Conservation (phyloP, 2,329 filamentous ascomycete species). For the Fusarium metavorans region DNA sequence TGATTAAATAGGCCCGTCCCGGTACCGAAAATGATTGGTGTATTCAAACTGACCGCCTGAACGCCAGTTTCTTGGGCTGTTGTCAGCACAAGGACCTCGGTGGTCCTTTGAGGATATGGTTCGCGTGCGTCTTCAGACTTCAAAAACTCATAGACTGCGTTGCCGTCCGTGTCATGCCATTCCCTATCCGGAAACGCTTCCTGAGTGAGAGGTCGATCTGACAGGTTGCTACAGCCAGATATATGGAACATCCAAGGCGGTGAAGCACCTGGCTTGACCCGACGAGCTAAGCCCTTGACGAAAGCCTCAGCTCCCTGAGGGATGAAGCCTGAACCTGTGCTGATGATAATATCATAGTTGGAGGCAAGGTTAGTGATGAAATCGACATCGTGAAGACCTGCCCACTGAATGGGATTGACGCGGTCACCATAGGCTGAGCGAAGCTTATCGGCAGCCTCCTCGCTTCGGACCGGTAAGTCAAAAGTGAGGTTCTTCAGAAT, state of each 20-base stretch:
- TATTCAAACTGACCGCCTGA: not conserved
- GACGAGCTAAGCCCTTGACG: not conserved
- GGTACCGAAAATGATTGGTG: not conserved
- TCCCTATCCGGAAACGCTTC: not conserved
- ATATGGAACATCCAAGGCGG: not conserved
- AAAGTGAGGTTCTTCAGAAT: not conserved
- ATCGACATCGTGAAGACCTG: not conserved
- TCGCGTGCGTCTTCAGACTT: not conserved
- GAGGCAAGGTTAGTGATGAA: not conserved
- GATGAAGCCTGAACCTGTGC: not conserved
- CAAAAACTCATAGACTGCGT: not conserved
- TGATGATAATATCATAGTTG: not conserved
- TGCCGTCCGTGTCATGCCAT: not conserved
- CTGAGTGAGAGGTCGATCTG: not conserved
- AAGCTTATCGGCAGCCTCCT: not conserved
- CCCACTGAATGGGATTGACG: not conserved
- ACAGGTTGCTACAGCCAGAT: not conserved
- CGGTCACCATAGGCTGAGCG: not conserved
- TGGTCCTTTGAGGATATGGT: not conserved
- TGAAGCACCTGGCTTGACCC: not conserved
- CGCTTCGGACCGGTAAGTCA: not conserved
- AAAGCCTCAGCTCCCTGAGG: not conserved
- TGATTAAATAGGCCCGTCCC: not conserved
- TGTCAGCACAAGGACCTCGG: not conserved
- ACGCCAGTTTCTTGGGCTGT: not conserved